Evolutionary conservation across 208 protist species (phyloP).

Genomic region (Trypanosomatidae sp.): DNA sequence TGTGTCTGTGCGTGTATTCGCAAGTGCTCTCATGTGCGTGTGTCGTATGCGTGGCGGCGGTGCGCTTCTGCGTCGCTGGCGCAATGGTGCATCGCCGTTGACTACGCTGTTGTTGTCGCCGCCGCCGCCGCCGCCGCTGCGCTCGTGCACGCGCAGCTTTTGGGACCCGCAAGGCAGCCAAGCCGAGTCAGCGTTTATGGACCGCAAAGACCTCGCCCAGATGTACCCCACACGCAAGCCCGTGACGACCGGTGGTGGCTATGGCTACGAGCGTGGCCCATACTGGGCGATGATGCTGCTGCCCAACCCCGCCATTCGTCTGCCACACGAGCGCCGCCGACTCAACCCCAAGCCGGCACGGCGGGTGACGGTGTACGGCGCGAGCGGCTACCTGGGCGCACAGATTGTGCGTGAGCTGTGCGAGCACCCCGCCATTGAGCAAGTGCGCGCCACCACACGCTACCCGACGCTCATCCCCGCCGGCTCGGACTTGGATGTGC

Average conservation of each 20-base stretch:
- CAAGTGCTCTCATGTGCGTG: no score
- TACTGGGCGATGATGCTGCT: constrained; percentile 84
- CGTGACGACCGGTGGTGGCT: constrained; percentile 77
- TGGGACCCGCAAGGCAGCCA: constrained; percentile 85
- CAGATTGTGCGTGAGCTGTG: constrained; percentile 85
- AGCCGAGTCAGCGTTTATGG: constrained; percentile 81
- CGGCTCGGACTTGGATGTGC: constrained; percentile 74
- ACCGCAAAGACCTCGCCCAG: constrained; percentile 79
- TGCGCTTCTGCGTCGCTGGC: no score
- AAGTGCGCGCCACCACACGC: constrained; percentile 77
- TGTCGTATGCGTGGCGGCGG: no score
- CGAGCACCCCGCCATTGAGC: constrained; percentile 81
- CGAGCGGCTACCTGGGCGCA: constrained; percentile 77
- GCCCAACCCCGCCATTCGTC: constrained; percentile 80
- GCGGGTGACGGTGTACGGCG: constrained; percentile 81
- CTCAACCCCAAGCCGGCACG: constrained; percentile 85
- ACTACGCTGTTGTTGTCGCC: no score
- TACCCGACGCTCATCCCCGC: constrained; percentile 85
- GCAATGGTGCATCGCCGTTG: constrained; percentile 6
- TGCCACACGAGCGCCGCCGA: constrained; percentile 75
- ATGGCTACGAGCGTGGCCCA: constrained; percentile 78
- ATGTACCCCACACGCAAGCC: constrained; percentile 88
- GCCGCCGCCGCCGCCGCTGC: no score
- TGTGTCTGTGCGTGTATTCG: no score
- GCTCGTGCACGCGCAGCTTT: constrained; percentile 50